These are phyloP conservation scores for Circinella umbellata DNA, from an alignment of 371 early-diverging fungal genomes.

Conservation along the genomic window DNA sequence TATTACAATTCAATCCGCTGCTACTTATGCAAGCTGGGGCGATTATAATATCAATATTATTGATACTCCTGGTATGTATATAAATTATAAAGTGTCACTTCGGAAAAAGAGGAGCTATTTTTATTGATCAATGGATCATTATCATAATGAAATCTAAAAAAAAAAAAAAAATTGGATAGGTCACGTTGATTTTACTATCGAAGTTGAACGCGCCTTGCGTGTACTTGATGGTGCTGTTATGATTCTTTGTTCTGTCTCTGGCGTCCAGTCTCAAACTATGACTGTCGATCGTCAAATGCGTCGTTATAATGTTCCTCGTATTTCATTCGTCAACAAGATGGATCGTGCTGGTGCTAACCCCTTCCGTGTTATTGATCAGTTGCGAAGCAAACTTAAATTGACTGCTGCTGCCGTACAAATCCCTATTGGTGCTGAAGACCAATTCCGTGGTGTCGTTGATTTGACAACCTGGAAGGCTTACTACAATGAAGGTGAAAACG, in stretches of 20 bases:
- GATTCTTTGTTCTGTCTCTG: constrained; percentile 85
- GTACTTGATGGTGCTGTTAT: constrained; percentile 91
- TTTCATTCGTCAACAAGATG: constrained; percentile 92
- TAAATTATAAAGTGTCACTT: not conserved
- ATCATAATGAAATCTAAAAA: too few relatives aligned
- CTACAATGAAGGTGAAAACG: constrained; percentile 89
- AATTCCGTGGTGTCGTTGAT: constrained; percentile 94
- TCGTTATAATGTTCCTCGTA: constrained; percentile 87
- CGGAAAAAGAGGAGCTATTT: too few relatives aligned
- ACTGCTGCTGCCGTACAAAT: constrained; percentile 93
- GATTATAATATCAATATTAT: constrained; percentile 88
- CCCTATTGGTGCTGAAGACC: constrained; percentile 92
- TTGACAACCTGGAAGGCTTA: constrained; percentile 85
- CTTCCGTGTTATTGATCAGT: constrained; percentile 88
- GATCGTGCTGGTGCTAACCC: constrained; percentile 96
- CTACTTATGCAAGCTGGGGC: constrained; percentile 86
- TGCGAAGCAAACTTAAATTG: constrained; percentile 87
- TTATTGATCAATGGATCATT: too few relatives aligned
- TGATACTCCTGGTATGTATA: constrained; percentile 80
- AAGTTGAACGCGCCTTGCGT: constrained; percentile 90
- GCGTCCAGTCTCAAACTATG: constrained; percentile 94
- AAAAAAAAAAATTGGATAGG: constrained; percentile 45
- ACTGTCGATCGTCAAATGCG: constrained; percentile 97
- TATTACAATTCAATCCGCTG: constrained; percentile 92
- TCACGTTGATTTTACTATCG: constrained; percentile 94